Conservation (phyloP, 148 eudicot genomes). For the Limonium bicolor region DNA sequence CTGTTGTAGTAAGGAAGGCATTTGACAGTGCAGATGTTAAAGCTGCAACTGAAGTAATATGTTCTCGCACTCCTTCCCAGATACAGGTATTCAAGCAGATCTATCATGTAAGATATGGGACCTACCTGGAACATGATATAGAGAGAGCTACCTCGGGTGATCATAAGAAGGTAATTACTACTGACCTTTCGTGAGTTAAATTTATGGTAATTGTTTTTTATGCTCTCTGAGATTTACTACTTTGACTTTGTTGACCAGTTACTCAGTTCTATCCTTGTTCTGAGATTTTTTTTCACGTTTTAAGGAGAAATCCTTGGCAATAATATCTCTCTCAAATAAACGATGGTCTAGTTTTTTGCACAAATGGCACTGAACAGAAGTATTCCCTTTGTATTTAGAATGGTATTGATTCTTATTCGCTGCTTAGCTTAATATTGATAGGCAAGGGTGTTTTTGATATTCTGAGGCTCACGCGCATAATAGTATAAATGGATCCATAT, state of each 20-base stretch:
- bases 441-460: too few species aligned
- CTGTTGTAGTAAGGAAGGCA: slow-evolving; percentile 40
- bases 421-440: too few species aligned
- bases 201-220: background rate
- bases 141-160: slow-evolving; percentile 40
- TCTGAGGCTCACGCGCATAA: too few species aligned
- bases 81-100: slow-evolving; percentile 53
- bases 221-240: background rate
- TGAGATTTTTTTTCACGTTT: too few species aligned
- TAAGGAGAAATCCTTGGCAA: too few species aligned
- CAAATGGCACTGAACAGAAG: too few species aligned
- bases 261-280: background rate
- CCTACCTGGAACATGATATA: slow-evolving; percentile 60
- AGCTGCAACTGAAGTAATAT: slow-evolving; percentile 65
- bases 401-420: too few species aligned
- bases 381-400: too few species aligned
- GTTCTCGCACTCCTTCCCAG: slow-evolving; percentile 66
- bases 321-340: too few species aligned
- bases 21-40: slow-evolving; percentile 23
- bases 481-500: too few species aligned
- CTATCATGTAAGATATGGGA: slow-evolving; percentile 29
- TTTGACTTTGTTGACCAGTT: background rate
- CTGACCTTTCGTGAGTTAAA: background rate
- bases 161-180: slow-evolving; percentile 35
- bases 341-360: too few species aligned